phyloP scores from a whole-genome alignment of 139 green algal genomes.

The Medakamo hakoo region DNA sequence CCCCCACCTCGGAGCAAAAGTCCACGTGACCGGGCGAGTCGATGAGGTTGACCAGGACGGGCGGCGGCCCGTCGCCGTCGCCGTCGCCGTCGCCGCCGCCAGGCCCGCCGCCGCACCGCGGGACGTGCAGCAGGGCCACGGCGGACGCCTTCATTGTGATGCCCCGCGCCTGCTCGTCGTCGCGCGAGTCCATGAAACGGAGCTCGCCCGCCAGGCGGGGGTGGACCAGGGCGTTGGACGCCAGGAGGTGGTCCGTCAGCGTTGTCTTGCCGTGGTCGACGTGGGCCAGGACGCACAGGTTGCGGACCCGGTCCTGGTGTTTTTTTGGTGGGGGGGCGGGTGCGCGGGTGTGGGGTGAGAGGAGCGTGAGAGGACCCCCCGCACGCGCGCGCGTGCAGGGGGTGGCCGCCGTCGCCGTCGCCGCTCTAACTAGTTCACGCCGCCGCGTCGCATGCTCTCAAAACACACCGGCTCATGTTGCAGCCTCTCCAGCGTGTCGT shows the following conservation, averaged over 20 bases:
- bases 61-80: conserved; percentile 7
- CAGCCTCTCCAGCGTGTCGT: conserved; percentile 5
- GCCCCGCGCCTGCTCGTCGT: conserved; percentile 86
- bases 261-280: conserved; percentile 99
- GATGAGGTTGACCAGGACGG: conserved; percentile 86
- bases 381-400: no score
- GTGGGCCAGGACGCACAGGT: conserved; percentile 96
- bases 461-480: conserved; percentile 12
- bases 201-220: conserved; percentile 66
- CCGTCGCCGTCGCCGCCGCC: conserved; percentile 25
- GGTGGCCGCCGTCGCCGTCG: background rate
- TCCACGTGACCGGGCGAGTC: conserved; percentile 97
- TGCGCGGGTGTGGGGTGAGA: background rate
- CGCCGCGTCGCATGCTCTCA: background rate
- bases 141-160: conserved; percentile 98
- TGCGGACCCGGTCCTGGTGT: conserved; percentile 65
- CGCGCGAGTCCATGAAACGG: conserved; percentile 80
- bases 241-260: conserved; percentile 88
- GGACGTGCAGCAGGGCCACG: conserved; percentile 85
- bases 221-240: conserved; percentile 93
- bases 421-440: background rate
- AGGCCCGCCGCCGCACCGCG: conserved; percentile 22
- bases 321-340: no score
- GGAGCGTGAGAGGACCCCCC: background rate
- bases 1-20: conserved; percentile 94